phyloP scores from a whole-genome alignment of 2,329 filamentous ascomycete species.

The Aquanectria penicillioides region DNA sequence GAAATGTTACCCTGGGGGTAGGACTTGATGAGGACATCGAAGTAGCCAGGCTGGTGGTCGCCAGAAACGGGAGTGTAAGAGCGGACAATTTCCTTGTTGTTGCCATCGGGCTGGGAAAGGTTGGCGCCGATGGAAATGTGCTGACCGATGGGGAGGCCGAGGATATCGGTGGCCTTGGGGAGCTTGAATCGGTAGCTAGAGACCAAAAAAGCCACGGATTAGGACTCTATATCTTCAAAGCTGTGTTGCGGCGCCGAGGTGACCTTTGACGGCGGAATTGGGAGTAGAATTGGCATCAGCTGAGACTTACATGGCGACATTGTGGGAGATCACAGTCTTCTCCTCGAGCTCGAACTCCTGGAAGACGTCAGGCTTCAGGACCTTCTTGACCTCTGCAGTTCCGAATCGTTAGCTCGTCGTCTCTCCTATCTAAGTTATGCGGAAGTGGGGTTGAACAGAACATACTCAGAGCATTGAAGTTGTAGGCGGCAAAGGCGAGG shows the following conservation, averaged over 20 bases:
- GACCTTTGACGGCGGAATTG: slow-evolving; percentile 11
- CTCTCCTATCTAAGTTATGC: background rate
- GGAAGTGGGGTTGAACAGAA: slow-evolving; percentile 32
- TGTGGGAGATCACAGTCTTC: slow-evolving; percentile 96
- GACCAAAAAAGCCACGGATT: background rate
- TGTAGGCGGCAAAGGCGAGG: slow-evolving; percentile 73
- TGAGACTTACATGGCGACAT: slow-evolving; percentile 85
- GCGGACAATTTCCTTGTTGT: slow-evolving; percentile 84
- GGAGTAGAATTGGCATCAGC: slow-evolving; percentile 7
- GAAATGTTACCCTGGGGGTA: slow-evolving; percentile 98
- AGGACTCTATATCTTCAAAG: too few species aligned
- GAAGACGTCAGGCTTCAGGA: slow-evolving; percentile 87
- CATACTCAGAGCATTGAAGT: slow-evolving; percentile 78
- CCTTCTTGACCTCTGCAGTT: slow-evolving; percentile 75
- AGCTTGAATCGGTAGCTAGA: slow-evolving; percentile 90
- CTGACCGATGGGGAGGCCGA: slow-evolving; percentile 97
- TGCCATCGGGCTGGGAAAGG: slow-evolving; percentile 73
- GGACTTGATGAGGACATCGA: slow-evolving; percentile 97
- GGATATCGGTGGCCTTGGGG: slow-evolving; percentile 79
- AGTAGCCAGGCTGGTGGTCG: slow-evolving; percentile 88
- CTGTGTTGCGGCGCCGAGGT: background rate
- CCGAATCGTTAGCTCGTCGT: slow-evolving; percentile 22
- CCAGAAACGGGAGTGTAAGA: slow-evolving; percentile 94
- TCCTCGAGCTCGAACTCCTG: slow-evolving; percentile 93
- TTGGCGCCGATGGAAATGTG: slow-evolving; percentile 95